Evolutionary conservation across 176 grass and related monocot genomes (phyloP).

Genomic region (Hordeum vulgare): DNA sequence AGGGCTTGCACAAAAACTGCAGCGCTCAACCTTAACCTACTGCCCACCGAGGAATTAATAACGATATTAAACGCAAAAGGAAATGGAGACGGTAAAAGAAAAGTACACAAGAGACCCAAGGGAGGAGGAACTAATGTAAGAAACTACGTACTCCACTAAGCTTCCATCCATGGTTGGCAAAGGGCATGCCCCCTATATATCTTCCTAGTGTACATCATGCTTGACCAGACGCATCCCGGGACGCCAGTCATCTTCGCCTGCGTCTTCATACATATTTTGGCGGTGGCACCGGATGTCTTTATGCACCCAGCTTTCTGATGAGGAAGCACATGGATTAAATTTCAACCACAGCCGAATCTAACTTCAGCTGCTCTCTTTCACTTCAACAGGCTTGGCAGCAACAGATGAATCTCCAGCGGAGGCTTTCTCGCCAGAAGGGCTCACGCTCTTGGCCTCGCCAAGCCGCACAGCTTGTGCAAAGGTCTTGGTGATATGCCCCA

Average conservation of each 20-base stretch:
- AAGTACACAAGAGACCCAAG: neutral
- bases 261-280: neutral
- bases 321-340: slow-evolving; percentile 19
- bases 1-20: slow-evolving; percentile 33
- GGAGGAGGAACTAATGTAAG: slow-evolving; percentile 24
- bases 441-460: slow-evolving; percentile 35
- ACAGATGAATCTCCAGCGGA: neutral
- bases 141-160: slow-evolving; percentile 5
- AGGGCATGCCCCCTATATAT: neutral
- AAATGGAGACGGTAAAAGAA: neutral
- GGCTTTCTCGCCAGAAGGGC: slow-evolving; percentile 17
- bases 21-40: slow-evolving; percentile 43
- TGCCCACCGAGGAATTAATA: slow-evolving; percentile 2
- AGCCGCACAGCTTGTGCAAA: slow-evolving; percentile 49
- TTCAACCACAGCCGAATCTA: neutral
- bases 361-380: slow-evolving; percentile 8
- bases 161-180: neutral
- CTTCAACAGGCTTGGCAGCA: slow-evolving; percentile 10
- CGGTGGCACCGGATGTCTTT: neutral
- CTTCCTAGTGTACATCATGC: slow-evolving; percentile 7
- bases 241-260: neutral
- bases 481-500: slow-evolving; percentile 47
- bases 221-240: neutral
- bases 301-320: slow-evolving; percentile 14
- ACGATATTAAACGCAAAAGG: slow-evolving; percentile 1